A percentile compares a stretch with the other conserved stretches of the same genome.
phyloP scores from a whole-genome alignment of 2,329 filamentous ascomycete species.

The Alternaria conjuncta region DNA sequence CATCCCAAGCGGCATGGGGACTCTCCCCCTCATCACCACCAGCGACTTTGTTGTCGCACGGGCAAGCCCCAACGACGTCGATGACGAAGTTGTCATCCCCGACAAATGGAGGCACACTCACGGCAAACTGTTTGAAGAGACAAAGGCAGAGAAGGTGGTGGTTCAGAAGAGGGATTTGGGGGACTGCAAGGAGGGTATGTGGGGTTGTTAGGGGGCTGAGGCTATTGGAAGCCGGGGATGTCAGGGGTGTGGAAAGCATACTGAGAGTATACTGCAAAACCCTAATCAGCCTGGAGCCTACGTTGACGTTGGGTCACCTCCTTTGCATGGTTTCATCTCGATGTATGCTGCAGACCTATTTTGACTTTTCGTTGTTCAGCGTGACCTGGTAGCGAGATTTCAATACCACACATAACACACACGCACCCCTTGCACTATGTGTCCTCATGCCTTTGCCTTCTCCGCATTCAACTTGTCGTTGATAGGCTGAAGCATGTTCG shows the following conservation, averaged over 20 bases:
- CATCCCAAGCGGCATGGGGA: neutral
- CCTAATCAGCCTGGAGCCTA: neutral
- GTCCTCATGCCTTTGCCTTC: slow-evolving; percentile 16
- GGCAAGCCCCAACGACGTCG: neutral
- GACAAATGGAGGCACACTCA: neutral
- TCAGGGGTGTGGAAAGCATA: neutral
- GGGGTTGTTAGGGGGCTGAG: neutral
- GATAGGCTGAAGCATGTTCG: slow-evolving; percentile 31
- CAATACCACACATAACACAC: neutral
- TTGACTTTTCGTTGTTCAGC: neutral
- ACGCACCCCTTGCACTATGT: neutral
- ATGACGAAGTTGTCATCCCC: neutral
- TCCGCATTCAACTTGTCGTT: slow-evolving; percentile 25
- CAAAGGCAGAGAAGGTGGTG: neutral
- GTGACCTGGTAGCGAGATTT: neutral
- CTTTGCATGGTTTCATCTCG: neutral
- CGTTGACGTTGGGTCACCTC: neutral
- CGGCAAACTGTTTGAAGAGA: neutral
- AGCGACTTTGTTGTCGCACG: neutral
- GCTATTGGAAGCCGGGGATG: neutral
- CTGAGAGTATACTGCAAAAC: neutral
- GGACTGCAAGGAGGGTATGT: neutral
- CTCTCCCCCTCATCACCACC: neutral
- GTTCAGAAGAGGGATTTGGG: neutral
- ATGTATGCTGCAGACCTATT: neutral